phyloP scores from a whole-genome alignment of 805 yeast species.

The Jamesozyma gamospora region DNA sequence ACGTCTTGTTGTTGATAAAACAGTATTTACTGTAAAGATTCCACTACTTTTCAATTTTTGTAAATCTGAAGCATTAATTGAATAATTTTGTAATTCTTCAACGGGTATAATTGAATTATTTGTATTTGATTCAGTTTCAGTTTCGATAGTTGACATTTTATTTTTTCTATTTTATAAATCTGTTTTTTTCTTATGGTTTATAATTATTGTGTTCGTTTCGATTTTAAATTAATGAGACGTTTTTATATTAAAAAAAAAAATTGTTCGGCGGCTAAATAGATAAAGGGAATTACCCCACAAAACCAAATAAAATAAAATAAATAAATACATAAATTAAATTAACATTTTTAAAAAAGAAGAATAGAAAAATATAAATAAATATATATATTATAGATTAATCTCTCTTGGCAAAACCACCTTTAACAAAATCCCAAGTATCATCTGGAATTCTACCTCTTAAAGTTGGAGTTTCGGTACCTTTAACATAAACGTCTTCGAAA shows the following conservation, averaged over 20 bases:
- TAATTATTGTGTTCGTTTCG: too few species aligned
- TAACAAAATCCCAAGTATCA: constrained; percentile 78
- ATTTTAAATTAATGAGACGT: too few species aligned
- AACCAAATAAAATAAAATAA: too few species aligned
- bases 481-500: constrained; percentile 93
- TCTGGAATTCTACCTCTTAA: constrained; percentile 95
- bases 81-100: constrained; percentile 52
- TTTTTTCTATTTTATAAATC: too few species aligned
- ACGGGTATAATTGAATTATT: constrained; percentile 27
- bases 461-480: constrained; percentile 85
- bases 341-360: too few species aligned
- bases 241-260: too few species aligned
- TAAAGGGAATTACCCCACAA: too few species aligned
- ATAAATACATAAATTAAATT: too few species aligned
- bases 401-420: constrained; percentile 34
- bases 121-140: constrained; percentile 6
- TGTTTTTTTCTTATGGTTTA: too few species aligned
- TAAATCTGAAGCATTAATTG: constrained; percentile 64
- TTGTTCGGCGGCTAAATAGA: too few species aligned
- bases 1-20: constrained; percentile 52
- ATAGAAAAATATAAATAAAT: too few species aligned
- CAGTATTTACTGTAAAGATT: constrained; percentile 51
- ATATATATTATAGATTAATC: constrained; percentile 6
- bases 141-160: not conserved
- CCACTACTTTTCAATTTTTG: constrained; percentile 59